Evolutionary conservation across 306 rosid species (phyloP).

Genomic region (Lagenaria siceraria): DNA sequence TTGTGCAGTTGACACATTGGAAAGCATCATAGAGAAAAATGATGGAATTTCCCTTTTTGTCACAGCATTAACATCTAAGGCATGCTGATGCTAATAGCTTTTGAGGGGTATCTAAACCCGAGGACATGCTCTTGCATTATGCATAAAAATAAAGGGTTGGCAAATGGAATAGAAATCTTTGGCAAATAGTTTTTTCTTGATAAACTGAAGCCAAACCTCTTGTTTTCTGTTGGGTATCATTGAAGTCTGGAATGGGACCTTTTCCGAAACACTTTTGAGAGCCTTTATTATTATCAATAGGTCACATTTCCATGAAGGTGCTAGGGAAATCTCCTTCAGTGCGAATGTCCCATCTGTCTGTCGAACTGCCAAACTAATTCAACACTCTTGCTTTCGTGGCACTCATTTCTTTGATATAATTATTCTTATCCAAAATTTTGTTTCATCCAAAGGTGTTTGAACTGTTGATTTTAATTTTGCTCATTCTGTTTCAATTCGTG

Average conservation of each 20-base stretch:
- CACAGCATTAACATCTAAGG: not conserved
- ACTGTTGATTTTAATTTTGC: not conserved
- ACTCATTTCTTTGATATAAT: not conserved
- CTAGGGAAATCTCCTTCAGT: not conserved
- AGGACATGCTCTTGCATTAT: not conserved
- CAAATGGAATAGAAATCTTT: not conserved
- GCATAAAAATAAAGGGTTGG: not conserved
- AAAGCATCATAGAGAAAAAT: not conserved
- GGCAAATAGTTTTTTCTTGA: not conserved
- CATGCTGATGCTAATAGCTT: not conserved
- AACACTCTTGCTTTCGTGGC: not conserved
- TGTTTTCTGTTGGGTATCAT: not conserved
- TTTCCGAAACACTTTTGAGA: not conserved
- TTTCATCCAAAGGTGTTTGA: not conserved
- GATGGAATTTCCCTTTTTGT: not conserved
- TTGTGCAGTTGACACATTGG: not conserved
- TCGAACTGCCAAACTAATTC: constrained; percentile 3
- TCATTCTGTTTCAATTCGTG: not conserved
- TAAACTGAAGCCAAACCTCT: not conserved
- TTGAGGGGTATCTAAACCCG: not conserved
- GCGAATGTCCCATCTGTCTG: not conserved
- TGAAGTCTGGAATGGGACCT: not conserved
- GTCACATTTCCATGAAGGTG: not conserved
- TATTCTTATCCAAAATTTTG: not conserved
- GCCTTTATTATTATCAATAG: not conserved